Evolutionary conservation across 2,329 filamentous ascomycete species (phyloP).

Genomic region (Dendryphion nanum): DNA sequence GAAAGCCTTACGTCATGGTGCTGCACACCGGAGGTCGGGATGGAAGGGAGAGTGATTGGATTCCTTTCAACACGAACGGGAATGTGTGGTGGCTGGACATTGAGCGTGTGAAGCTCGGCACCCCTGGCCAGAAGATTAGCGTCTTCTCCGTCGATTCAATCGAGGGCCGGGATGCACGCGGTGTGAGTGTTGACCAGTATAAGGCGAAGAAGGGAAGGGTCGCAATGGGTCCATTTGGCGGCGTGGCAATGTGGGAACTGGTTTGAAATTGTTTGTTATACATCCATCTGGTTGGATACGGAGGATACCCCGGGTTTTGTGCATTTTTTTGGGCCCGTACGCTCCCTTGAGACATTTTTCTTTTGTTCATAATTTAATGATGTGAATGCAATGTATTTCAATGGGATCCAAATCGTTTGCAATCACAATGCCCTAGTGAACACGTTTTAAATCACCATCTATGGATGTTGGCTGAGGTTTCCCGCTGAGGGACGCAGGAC

Average conservation of each 20-base stretch:
- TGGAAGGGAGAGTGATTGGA: slow-evolving; percentile 64
- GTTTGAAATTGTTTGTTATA: slow-evolving; percentile 28
- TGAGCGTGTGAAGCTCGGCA: slow-evolving; percentile 47
- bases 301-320: slow-evolving; percentile 5
- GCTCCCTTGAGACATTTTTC: neutral
- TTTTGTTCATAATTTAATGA: too few relatives aligned
- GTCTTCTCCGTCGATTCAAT: slow-evolving; percentile 62
- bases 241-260: slow-evolving; percentile 56
- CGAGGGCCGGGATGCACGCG: slow-evolving; percentile 51
- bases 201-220: slow-evolving; percentile 47
- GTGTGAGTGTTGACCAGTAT: slow-evolving; percentile 44
- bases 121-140: slow-evolving; percentile 57
- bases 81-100: slow-evolving; percentile 83
- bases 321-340: neutral
- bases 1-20: slow-evolving; percentile 67
- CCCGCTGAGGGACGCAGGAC: too few relatives aligned
- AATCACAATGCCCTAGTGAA: too few relatives aligned
- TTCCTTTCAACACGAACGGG: slow-evolving; percentile 71
- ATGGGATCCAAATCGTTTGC: too few relatives aligned
- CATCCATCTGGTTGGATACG: slow-evolving; percentile 3
- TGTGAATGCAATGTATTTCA: too few relatives aligned
- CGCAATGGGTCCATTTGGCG: slow-evolving; percentile 49
- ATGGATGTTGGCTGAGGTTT: too few relatives aligned
- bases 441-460: too few relatives aligned
- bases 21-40: slow-evolving; percentile 62